Percentiles rank a stretch among this genome's conserved stretches.
Conservation (phyloP, 129 eudicot genomes). For the Pulicaria dysenterica region DNA sequence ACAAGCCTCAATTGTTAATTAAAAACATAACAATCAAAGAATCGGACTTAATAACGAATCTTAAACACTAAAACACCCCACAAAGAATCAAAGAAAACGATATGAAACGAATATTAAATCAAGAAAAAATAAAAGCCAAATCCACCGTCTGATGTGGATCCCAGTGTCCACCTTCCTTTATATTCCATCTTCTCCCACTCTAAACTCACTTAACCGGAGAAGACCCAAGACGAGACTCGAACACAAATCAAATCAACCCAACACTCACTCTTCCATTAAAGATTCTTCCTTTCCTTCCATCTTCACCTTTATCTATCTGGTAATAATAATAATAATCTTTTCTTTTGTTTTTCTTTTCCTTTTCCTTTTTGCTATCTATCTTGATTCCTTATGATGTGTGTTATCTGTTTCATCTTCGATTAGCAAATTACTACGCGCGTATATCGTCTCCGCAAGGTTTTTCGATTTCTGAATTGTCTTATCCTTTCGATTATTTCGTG, state of each 20-base stretch:
- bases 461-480: constrained; percentile 13
- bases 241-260: constrained; percentile 19
- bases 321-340: background rate
- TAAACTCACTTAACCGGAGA: constrained; percentile 33
- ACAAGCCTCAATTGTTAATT: too few relatives aligned
- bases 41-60: too few relatives aligned
- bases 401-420: constrained; percentile 5
- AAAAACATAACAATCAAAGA: too few relatives aligned
- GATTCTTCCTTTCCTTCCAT: constrained; percentile 41
- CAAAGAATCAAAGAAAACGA: background rate
- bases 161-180: constrained; percentile 43
- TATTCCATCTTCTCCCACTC: constrained; percentile 30
- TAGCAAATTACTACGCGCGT: background rate
- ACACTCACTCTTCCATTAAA: constrained; percentile 19
- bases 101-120: constrained; percentile 28
- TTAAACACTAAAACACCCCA: too few relatives aligned
- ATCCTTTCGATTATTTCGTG: constrained; percentile 14
- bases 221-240: too few relatives aligned
- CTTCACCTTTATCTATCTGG: constrained; percentile 38
- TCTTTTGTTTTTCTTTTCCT: background rate
- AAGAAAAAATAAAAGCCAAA: constrained; percentile 14
- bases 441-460: constrained; percentile 1
- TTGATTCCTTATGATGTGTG: constrained; percentile 13
- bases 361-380: background rate
- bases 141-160: constrained; percentile 40